Evolutionary conservation across 306 rosid species (phyloP), one percentile per base, ranked within the genome.

Genomic region (Chamaecrista fasciculata): DNA sequence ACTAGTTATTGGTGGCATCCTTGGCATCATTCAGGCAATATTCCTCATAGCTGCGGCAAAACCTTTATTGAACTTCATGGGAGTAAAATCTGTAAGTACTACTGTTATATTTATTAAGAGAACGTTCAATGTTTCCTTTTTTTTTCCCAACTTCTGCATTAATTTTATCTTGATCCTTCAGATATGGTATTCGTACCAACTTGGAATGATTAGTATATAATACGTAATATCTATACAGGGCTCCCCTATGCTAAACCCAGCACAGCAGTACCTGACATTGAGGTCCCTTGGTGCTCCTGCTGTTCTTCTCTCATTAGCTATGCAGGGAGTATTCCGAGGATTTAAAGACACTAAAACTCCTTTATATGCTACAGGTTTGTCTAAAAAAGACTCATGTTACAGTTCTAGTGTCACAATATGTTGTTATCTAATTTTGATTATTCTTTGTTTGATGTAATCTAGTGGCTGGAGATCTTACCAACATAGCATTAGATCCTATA

Each of bases 241-340:
- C 76, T 93, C 98, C 2, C 85, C 85, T 7, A 93, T 93, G 97
- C 75, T 90, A 78, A 83, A 74, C 46, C 85, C 94, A 20, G 98
- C 98, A 20, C 79, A 66, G 39, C 87, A 62, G 72, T 93, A 93
- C 80, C 84, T 93, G 79, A 90, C 72, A 69, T 78, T 93, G 79
- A 82, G 97, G 82, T 86, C 98, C 9, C 90, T 93, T 19, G 98
- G 98, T 66, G 98, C 98, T 75, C 98, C 98, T 33, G 97, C 97
- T 1, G 94, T 93, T 81, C 97, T 93, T 85, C 94, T 93, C 25
- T 93, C 97, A 7, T 77, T 93, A 61, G 98, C 98, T 4, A 93
- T 86, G 94, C 98, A 93, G 76, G 98, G 98, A 59, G 87, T 90
- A 25, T 93, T 93, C 58, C 91, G 98, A 60, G 98, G 98, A 80